Evolutionary conservation across 2,329 filamentous ascomycete genomes (phyloP), one percentile per base, ranked within the genome.

Genomic region (Trichoderma arundinaceum): DNA sequence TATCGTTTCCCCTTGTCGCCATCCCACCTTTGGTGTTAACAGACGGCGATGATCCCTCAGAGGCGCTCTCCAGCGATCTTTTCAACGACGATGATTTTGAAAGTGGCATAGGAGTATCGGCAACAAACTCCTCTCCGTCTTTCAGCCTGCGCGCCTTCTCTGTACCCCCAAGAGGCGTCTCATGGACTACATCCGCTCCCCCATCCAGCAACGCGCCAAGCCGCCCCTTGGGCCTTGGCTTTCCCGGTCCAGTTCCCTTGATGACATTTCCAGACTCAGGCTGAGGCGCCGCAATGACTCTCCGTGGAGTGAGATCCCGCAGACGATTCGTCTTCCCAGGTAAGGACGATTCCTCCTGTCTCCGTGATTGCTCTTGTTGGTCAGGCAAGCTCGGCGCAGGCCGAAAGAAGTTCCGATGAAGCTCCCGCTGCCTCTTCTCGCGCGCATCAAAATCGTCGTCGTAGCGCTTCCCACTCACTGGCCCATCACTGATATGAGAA

Each of bases 361-460:
- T 35, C 12, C 6, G 53, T 8, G 32, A 7, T 28, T 28, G 38
- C 12, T 10, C 33, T 19, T 19, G 22, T 1, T 53, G 12, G 7
- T 10, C 35, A 9, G 46, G 39, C 17, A 39, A 56, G 4, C n/a
- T 19, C 15, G 33, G 48, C 48, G 48, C 32, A 44, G 67, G 22
- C 7, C 59, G 59, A 52, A 77, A 77, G 72, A 77, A 77, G 1
- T 67, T 67, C 44, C 73, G 68, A 32, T 73, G 71, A 28, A 65
- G 68, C 33, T 70, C 58, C 17, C 82, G 75, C 46, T 76, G 72
- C 7, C 74, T 68, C 67, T 77, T 71, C 43, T 82, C 77, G 7
- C 48, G 52, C 2, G 65, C 52, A 49, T 74, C 70, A 17, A 77
- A 70, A 33, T 72, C 73, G 22, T 76, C 76, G 41, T 73, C 72